Conservation (phyloP, 2,329 filamentous ascomycete species). For the Drechslerella stenobrocha region DNA sequence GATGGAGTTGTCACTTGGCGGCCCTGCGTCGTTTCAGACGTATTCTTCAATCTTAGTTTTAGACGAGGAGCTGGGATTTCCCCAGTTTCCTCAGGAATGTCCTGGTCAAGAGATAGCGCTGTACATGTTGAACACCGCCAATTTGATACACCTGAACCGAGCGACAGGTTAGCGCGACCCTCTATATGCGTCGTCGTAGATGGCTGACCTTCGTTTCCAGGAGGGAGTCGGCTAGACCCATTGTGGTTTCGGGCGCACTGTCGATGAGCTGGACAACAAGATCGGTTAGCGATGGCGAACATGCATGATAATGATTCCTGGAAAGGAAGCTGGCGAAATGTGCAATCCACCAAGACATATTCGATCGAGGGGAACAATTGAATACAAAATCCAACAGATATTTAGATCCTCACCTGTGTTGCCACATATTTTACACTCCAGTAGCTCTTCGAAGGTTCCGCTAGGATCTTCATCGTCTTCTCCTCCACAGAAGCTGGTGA, state of each 20-base stretch:
- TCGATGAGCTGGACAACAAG: conserved; percentile 71
- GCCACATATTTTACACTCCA: conserved; percentile 75
- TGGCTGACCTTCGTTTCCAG: conserved; percentile 53
- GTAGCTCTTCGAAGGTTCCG: conserved; percentile 77
- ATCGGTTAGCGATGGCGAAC: not conserved
- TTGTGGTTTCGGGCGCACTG: conserved; percentile 79
- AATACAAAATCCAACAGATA: conserved; percentile 63
- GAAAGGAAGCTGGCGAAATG: conserved; percentile 3
- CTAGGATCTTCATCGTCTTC: conserved; percentile 80
- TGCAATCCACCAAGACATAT: conserved; percentile 20
- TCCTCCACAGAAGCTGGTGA: conserved; percentile 73
- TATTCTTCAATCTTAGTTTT: conserved; percentile 31
- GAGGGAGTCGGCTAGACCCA: conserved; percentile 61
- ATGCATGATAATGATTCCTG: not conserved
- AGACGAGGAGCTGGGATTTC: conserved; percentile 35
- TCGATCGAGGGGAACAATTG: not conserved
- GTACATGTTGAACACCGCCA: conserved; percentile 66
- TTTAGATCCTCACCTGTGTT: conserved; percentile 62
- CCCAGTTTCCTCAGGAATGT: conserved; percentile 22
- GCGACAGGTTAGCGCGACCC: conserved; percentile 4
- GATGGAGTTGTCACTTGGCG: conserved; percentile 38
- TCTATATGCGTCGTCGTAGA: conserved; percentile 6
- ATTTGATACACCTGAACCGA: conserved; percentile 59
- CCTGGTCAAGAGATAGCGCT: conserved; percentile 17
- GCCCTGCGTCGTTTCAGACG: conserved; percentile 5